Evolutionary conservation across 1,284 basidiomycete species (phyloP).

Genomic region (Apiotrichum sp.): DNA sequence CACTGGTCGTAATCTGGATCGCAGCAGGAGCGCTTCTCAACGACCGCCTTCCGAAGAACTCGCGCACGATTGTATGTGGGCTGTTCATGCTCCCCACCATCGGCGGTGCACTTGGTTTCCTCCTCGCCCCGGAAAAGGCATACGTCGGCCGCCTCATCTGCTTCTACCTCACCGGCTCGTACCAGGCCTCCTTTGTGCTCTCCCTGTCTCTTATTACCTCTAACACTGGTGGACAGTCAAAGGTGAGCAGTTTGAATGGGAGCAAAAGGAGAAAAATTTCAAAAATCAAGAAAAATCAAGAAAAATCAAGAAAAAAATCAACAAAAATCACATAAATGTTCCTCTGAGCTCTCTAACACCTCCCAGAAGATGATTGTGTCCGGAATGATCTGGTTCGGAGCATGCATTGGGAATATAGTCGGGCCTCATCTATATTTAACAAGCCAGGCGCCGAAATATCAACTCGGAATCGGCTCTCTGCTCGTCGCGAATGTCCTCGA

Average conservation of each 20-base stretch:
- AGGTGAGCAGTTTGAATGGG: conserved; percentile 17
- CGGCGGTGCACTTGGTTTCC: conserved; percentile 44
- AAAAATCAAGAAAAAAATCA: no score
- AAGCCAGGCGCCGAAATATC: conserved; percentile 47
- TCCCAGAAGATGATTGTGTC: conserved; percentile 40
- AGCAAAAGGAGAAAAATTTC: no score
- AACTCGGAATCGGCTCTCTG: conserved; percentile 48
- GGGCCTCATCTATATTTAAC: conserved; percentile 47
- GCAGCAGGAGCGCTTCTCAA: conserved; percentile 36
- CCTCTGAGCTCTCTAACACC: no score
- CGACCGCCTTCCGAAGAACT: conserved; percentile 39
- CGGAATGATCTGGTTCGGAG: conserved; percentile 43
- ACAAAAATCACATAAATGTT: no score
- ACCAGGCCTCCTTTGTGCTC: conserved; percentile 50
- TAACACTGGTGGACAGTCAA: conserved; percentile 51
- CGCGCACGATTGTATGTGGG: conserved; percentile 35
- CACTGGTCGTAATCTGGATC: conserved; percentile 44
- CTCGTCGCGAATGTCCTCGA: conserved; percentile 45
- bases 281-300: no score
- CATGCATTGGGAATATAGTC: conserved; percentile 48
- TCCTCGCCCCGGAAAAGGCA: conserved; percentile 43
- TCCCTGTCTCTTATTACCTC: conserved; percentile 50
- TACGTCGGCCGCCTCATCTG: conserved; percentile 49
- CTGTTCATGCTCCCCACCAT: conserved; percentile 47
- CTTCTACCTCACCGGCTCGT: conserved; percentile 53